A percentile compares a stretch with the other conserved stretches of the same genome.
Evolutionary conservation across 352 stramenopile species (phyloP).

Genomic region (Hyaloperonospora arabidopsidis): DNA sequence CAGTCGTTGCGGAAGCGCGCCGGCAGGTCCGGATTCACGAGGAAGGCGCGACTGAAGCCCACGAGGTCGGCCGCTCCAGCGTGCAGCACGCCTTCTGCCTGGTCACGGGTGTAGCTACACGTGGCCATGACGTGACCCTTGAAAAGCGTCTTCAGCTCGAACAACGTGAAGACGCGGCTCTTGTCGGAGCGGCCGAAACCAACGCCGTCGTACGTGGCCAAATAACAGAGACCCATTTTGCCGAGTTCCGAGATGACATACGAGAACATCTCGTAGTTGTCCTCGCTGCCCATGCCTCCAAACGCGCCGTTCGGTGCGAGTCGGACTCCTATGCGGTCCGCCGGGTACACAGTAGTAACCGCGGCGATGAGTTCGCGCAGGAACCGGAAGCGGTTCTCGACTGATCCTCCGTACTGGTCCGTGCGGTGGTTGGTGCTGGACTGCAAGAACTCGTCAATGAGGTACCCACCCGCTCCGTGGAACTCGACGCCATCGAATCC

Average conservation of each 20-base stretch:
- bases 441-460: slow-evolving; percentile 87
- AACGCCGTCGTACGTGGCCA: slow-evolving; percentile 31
- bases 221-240: slow-evolving; percentile 22
- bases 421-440: slow-evolving; percentile 36
- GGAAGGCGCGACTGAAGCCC: slow-evolving; percentile 34
- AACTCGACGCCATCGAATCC: slow-evolving; percentile 45
- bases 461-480: slow-evolving; percentile 87
- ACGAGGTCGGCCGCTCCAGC: slow-evolving; percentile 27
- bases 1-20: slow-evolving; percentile 28
- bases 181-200: slow-evolving; percentile 34
- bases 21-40: slow-evolving; percentile 39
- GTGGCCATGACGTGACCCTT: slow-evolving; percentile 29
- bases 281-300: slow-evolving; percentile 29
- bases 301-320: slow-evolving; percentile 29
- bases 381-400: slow-evolving; percentile 77
- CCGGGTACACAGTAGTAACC: slow-evolving; percentile 25
- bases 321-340: slow-evolving; percentile 31
- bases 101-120: slow-evolving; percentile 32
- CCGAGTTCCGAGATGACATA: slow-evolving; percentile 23
- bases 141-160: slow-evolving; percentile 25
- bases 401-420: slow-evolving; percentile 67
- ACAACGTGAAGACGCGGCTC: slow-evolving; percentile 16
- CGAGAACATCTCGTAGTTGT: slow-evolving; percentile 37
- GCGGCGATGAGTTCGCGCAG: slow-evolving; percentile 61
- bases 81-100: slow-evolving; percentile 24